phyloP scores from a whole-genome alignment of 2,329 filamentous ascomycete genomes.

The Epichloe sibirici region DNA sequence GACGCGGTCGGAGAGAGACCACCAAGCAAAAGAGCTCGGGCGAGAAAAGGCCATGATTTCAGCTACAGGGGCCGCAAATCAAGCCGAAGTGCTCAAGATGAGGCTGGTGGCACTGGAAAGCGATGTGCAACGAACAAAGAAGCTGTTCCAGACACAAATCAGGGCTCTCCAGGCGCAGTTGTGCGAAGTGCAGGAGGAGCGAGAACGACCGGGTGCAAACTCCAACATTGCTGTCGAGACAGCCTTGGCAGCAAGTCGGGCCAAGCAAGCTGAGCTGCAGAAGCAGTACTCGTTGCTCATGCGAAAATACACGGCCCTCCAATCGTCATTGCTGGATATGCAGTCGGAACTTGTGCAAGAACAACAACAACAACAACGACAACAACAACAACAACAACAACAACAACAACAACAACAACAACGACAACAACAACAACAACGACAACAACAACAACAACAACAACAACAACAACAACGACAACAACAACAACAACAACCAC shows the following conservation, averaged over 20 bases:
- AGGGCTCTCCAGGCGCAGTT: conserved; percentile 33
- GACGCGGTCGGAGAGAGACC: conserved; percentile 47
- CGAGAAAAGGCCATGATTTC: conserved; percentile 44
- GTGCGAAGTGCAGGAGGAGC: conserved; percentile 23
- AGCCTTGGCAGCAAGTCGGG: conserved; percentile 37
- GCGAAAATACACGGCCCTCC: conserved; percentile 39
- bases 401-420: background rate
- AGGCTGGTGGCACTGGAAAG: conserved; percentile 39
- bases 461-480: background rate
- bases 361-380: background rate
- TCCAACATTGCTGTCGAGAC: conserved; percentile 29
- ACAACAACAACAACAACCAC: background rate
- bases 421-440: background rate
- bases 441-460: background rate
- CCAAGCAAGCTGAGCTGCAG: conserved; percentile 41
- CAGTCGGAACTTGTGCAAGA: conserved; percentile 18
- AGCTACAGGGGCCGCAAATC: conserved; percentile 44
- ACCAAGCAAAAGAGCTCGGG: conserved; percentile 51
- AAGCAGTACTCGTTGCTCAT: conserved; percentile 37
- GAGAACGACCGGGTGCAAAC: conserved; percentile 14
- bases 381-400: background rate
- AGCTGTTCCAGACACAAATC: conserved; percentile 36
- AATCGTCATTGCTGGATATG: conserved; percentile 37
- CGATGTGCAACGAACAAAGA: conserved; percentile 32
- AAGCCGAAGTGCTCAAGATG: conserved; percentile 45